Base-by-base conservation (phyloP, 2,329 filamentous ascomycete species). In the Calonectria montana region DNA sequence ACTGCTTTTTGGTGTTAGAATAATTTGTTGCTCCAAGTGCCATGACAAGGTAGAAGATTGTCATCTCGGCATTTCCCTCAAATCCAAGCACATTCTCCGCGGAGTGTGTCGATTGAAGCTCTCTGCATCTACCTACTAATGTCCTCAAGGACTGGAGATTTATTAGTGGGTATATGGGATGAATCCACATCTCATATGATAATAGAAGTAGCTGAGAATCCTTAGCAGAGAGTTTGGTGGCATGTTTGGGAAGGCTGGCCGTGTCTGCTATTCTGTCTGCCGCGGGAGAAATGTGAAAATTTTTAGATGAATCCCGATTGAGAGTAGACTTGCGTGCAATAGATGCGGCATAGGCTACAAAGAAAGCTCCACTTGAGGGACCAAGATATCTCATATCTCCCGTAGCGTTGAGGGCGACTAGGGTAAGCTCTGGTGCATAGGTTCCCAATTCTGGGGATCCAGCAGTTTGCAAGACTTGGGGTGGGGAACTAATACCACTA, bases 361-460 rank as follows among this genome's bases (percentile, higher is more conserved):
- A 71, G 6, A 67, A 67, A 6, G 64, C 21, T 4, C 69, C 69
- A 10, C 63, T 62, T 1, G 64, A 63, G 5, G 69, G 64, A 23
- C 69, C 64, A 6, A 71, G 55, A 53, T 67, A 67, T 47, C 41
- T 50, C 21, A 62, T 43, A 2, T 71, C 69, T 10, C 69, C 69
- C 5, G 64, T 67, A 9, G 64, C 69, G 39, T 71, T 67, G 25
- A 71, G 59, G n/a, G 67, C 67, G 15, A 69, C 45, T 10, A 69
- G 25, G 23, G 59, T 47, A 15, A 69, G 35, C 23, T 69, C 67
- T 8, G 67, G 47, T 21, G 67, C 65, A 13, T 37, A 16, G 10
- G 27, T 47, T 39, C 15, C 53, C 2, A 59, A 18, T 4, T 59
- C 53, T 25, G 53, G 15, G 1, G 53, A 39, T 4, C 5, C 35